phyloP scores from a whole-genome alignment of 192 early-diverging fungal genomes.

The Chytriomyces sp. region DNA sequence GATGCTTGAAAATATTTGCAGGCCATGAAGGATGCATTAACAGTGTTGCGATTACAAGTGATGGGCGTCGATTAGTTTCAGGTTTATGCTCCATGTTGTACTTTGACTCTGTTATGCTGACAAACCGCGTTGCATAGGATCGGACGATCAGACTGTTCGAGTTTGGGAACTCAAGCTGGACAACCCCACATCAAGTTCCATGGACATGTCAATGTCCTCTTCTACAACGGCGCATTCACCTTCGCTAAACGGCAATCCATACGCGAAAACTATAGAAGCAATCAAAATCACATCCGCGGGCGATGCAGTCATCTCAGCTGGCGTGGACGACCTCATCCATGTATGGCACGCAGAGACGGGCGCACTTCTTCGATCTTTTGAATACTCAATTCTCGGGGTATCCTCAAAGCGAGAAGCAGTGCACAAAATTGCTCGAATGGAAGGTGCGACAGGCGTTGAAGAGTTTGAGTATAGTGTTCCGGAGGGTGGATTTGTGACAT shows the following conservation, averaged over 20 bases:
- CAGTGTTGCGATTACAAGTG: constrained; percentile 17
- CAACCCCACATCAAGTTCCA: background rate
- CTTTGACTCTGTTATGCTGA: background rate
- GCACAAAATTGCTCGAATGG: background rate
- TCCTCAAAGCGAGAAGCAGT: constrained; percentile 10
- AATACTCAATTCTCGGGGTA: constrained; percentile 3
- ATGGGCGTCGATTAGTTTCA: constrained; percentile 30
- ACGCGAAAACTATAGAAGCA: background rate
- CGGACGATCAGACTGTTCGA: constrained; percentile 29
- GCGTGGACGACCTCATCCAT: constrained; percentile 25
- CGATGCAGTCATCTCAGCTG: constrained; percentile 19
- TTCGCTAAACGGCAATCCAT: background rate
- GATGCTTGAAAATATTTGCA: constrained; percentile 15
- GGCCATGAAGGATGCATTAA: constrained; percentile 32
- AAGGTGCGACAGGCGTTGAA: background rate
- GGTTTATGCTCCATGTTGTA: background rate
- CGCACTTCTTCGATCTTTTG: constrained; percentile 18
- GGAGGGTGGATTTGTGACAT: background rate
- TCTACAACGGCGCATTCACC: background rate
- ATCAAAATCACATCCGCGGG: constrained; percentile 22
- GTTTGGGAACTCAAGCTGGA: constrained; percentile 32
- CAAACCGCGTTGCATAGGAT: background rate
- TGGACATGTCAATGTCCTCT: background rate
- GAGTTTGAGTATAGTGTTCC: background rate
- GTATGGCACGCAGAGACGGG: constrained; percentile 34